A percentile compares a stretch with the other conserved stretches of the same genome.
Conservation (phyloP, 1,284 basidiomycete genomes). For the Lignosus rhinocerotis region DNA sequence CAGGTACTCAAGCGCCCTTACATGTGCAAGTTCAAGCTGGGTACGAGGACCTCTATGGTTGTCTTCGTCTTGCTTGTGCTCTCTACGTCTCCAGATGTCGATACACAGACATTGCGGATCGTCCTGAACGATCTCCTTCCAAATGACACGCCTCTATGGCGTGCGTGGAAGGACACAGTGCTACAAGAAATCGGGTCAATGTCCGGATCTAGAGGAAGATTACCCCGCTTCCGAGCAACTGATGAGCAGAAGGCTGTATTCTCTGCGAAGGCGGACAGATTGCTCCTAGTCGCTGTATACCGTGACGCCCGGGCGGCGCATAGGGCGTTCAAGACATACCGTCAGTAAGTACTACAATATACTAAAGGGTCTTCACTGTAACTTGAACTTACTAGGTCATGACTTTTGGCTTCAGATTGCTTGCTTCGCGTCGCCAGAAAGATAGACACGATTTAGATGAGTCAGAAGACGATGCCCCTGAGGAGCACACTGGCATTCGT, state of each 20-base stretch:
- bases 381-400: too few relatives aligned
- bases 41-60: conserved; percentile 14
- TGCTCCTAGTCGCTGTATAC: not conserved
- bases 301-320: not conserved
- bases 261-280: not conserved
- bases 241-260: not conserved
- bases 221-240: not conserved
- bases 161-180: conserved; percentile 8
- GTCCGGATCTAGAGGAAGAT: not conserved
- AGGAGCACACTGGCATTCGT: too few relatives aligned
- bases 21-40: conserved; percentile 11
- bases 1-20: conserved; percentile 4
- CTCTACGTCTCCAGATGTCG: not conserved
- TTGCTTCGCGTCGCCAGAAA: too few relatives aligned
- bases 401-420: too few relatives aligned
- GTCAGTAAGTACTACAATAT: not conserved
- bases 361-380: too few relatives aligned
- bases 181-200: not conserved
- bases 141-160: conserved; percentile 17
- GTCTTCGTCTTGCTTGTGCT: conserved; percentile 18
- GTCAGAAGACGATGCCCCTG: too few relatives aligned
- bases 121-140: conserved; percentile 19
- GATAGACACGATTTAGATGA: too few relatives aligned
- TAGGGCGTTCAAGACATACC: not conserved
- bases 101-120: not conserved